A percentile compares a stretch with the other conserved stretches of the same genome.
phyloP scores from a whole-genome alignment of 176 grass and related monocot genomes.

The Carex parvula region DNA sequence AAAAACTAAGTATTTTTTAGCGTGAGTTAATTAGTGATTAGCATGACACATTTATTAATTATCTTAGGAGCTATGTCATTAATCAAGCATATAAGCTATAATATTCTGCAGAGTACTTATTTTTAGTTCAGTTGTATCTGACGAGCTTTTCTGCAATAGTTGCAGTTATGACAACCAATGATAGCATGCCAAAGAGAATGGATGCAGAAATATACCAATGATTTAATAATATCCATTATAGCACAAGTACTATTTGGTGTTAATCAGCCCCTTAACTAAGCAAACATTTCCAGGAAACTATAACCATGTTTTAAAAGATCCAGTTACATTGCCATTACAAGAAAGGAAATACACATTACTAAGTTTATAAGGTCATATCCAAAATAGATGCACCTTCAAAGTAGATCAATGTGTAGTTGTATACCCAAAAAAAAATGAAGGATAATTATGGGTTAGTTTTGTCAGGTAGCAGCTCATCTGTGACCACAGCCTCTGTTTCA shows the following conservation, averaged over 20 bases:
- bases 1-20: not conserved
- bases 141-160: not conserved
- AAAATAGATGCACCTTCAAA: not conserved
- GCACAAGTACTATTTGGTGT: not conserved
- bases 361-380: not conserved
- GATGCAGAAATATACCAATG: not conserved
- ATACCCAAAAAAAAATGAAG: not conserved
- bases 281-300: not conserved
- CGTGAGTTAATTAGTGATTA: not conserved
- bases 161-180: no score
- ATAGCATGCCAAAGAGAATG: not conserved
- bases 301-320: not conserved
- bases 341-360: not conserved
- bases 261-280: not conserved
- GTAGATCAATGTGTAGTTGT: not conserved
- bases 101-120: not conserved
- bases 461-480: constrained; percentile 26
- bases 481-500: constrained; percentile 26
- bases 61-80: not conserved
- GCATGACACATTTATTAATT: not conserved
- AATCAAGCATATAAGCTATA: not conserved
- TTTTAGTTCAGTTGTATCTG: not conserved
- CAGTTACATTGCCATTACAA: not conserved
- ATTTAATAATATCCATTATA: not conserved
- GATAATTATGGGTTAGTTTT: not conserved